Evolutionary conservation across 1,139 yeast genomes (phyloP).

Genomic region (Hyphopichia burtonii): DNA sequence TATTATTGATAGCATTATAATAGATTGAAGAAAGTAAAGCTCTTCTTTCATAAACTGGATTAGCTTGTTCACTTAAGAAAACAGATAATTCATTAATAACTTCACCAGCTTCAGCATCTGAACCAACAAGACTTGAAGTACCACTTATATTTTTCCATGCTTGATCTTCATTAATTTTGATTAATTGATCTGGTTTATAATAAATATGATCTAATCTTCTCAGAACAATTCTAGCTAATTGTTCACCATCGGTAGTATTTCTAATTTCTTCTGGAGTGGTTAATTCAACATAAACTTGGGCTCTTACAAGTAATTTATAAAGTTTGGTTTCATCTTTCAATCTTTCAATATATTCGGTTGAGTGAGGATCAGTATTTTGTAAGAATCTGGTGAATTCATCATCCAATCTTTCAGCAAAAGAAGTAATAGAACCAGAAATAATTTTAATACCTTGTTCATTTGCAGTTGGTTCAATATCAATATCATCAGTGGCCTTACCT

Average conservation of each 20-base stretch:
- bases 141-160: slow-evolving; percentile 59
- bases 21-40: slow-evolving; percentile 86
- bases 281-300: slow-evolving; percentile 80
- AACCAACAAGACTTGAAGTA: slow-evolving; percentile 34
- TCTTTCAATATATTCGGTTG: slow-evolving; percentile 89
- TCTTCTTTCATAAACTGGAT: slow-evolving; percentile 70
- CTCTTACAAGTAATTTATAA: slow-evolving; percentile 75
- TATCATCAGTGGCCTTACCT: slow-evolving; percentile 75
- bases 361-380: slow-evolving; percentile 90
- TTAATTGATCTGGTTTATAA: slow-evolving; percentile 83
- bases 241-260: slow-evolving; percentile 47
- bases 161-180: slow-evolving; percentile 62
- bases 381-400: slow-evolving; percentile 90
- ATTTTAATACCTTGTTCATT: slow-evolving; percentile 65
- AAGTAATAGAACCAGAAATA: slow-evolving; percentile 80
- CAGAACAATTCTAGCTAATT: slow-evolving; percentile 71
- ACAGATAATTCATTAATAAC: slow-evolving; percentile 67
- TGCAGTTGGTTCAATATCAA: slow-evolving; percentile 73
- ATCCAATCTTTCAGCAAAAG: slow-evolving; percentile 89
- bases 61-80: slow-evolving; percentile 64
- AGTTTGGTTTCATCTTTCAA: slow-evolving; percentile 82
- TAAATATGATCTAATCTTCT: slow-evolving; percentile 92
- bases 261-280: slow-evolving; percentile 49
- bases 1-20: slow-evolving; percentile 86
- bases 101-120: slow-evolving; percentile 31